Evolutionary conservation across 306 rosid species (phyloP), one percentile per base, ranked within the genome.

Genomic region (apple (Malus domestica)): DNA sequence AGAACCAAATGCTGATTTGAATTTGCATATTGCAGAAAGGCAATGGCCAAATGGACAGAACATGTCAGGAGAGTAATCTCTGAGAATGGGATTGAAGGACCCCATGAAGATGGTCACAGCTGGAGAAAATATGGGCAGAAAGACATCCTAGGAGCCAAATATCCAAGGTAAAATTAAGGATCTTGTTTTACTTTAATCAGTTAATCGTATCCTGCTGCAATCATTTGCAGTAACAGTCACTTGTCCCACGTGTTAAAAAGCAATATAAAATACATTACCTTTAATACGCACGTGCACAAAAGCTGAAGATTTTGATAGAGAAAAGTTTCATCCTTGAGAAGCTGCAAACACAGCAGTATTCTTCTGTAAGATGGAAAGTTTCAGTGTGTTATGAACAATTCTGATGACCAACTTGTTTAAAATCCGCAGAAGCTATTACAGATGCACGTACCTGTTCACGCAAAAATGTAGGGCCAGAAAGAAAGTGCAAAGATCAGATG

Each of bases 81-180:
- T 6, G 90, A 86, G 74, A 88, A 73, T 52, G 90, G 90, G 59
- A 55, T 88, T 38, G 98, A 90, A 80, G 93, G 91, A 49, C 80
- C 94, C 59, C 86, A 78, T 0, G 89, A 85, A 27, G 98, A 93
- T 68, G 98, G 96, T 65, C 86, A 73, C 61, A 82, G 83, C 80
- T 93, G 98, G 98, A 89, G 98, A 89, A 93, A 93, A 82, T 93
- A 93, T 42, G 98, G 98, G 60, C 98, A 93, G 78, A 93, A 93
- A 76, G 93, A 93, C 78, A 93, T 93, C 76, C 90, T 93, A 3
- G 90, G 93, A 68, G 81, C 96, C 71, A 90, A 85, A 81, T 77
- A 85, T 84, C 96, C 95, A 5, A 90, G 98, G 98, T 93, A 79
- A 79, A 79, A 65, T 35, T 12, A 35, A 30, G 22, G 19, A 61